These are phyloP conservation scores for Kalmusia sp. DNA, from an alignment of 2,329 filamentous ascomycete genomes.

Conservation along the genomic window DNA sequence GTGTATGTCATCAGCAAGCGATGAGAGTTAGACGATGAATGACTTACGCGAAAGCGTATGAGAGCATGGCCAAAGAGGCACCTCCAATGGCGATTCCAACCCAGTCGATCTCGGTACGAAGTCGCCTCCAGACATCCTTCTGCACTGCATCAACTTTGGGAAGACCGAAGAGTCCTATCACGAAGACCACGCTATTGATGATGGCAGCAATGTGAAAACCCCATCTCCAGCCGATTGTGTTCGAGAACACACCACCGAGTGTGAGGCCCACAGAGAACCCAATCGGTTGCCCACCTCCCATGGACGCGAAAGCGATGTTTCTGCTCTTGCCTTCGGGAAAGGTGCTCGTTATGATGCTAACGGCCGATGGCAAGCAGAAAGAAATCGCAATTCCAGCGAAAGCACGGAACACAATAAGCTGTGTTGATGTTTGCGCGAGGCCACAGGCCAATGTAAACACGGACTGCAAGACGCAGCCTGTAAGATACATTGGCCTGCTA, in stretches of 20 bases:
- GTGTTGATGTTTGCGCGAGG: slow-evolving; percentile 39
- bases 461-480: slow-evolving; percentile 54
- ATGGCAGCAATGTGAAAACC: slow-evolving; percentile 59
- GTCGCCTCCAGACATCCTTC: slow-evolving; percentile 29
- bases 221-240: slow-evolving; percentile 59
- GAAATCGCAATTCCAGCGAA: slow-evolving; percentile 55
- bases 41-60: slow-evolving; percentile 62
- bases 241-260: slow-evolving; percentile 58
- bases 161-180: slow-evolving; percentile 47
- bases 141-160: slow-evolving; percentile 38
- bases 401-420: slow-evolving; percentile 57
- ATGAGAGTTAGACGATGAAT: background rate
- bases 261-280: slow-evolving; percentile 61
- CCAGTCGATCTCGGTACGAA: slow-evolving; percentile 62
- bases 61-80: slow-evolving; percentile 57
- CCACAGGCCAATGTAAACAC: slow-evolving; percentile 57
- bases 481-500: slow-evolving; percentile 54
- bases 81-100: slow-evolving; percentile 57
- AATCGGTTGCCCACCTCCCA: slow-evolving; percentile 59
- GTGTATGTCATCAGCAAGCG: background rate
- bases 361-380: slow-evolving; percentile 57
- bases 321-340: slow-evolving; percentile 56
- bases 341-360: slow-evolving; percentile 57
- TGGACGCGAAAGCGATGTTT: slow-evolving; percentile 60
- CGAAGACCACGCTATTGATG: slow-evolving; percentile 50